Evolutionary conservation across 306 rosid species (phyloP), one percentile per base, ranked within the genome.

Genomic region (Cucurbita maxima): DNA sequence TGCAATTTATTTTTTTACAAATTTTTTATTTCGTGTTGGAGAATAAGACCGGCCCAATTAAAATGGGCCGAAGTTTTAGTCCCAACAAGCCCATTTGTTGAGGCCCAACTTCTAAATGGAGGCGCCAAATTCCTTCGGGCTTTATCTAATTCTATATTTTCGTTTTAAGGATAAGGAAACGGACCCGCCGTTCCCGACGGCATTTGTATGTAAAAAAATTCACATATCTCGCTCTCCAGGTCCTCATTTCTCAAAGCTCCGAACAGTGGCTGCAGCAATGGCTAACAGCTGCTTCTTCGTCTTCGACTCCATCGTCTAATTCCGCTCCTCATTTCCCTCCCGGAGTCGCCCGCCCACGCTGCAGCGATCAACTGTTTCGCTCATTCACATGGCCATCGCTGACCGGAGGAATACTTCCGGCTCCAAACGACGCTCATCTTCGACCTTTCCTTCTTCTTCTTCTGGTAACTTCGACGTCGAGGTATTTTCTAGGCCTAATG

Each of bases 211-310:
- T 22, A 18, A n/a, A 41, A 61, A n/a, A 1, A n/a, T 50, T 50
- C n/a, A 50, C 7, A 12, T 50, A 50, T 50, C 54, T 50, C 15
- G 4, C 54, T 50, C 7, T 5, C 41, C 54, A 13, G 6, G 13
- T 50, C 56, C 40, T 50, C 58, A 50, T 36, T 36, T 70, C 74
- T 4, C 19, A 15, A 13, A 70, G 59, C 62, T 59, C 52, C 52
- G 71, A 47, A 8, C 58, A 84, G 89, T 92, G 97, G 96, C 90
- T 16, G 86, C 79, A 66, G 85, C 91, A 76, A 76, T 89, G 20
- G 81, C 87, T n/a, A 86, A 80, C 80, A 74, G 79, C 82, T 79
- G 83, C 80, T 94, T 79, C 83, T 89, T 95, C 20, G 82, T 58
- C 48, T 43, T 80, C 48, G 77, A 73, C 15, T 84, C 96, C 81